Percentiles rank a stretch among this genome's conserved stretches.
These are phyloP conservation scores for Dionaea muscipula DNA, from an alignment of 179 eudicot species.

Conservation along the genomic window DNA sequence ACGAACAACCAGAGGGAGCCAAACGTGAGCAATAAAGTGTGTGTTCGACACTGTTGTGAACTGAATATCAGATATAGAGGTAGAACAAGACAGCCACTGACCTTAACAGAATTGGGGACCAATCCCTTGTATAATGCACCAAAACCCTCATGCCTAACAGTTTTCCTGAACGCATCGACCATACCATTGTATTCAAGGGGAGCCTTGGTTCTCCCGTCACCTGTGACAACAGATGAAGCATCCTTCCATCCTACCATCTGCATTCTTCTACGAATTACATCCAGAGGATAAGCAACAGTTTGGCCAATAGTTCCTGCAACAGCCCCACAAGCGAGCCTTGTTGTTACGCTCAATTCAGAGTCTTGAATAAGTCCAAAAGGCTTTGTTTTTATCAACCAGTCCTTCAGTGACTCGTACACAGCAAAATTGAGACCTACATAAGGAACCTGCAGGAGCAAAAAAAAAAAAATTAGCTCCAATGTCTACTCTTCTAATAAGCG, in stretches of 20 bases:
- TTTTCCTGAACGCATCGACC: conserved; percentile 85
- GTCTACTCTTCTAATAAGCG: too few species aligned
- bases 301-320: conserved; percentile 92
- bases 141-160: conserved; percentile 69
- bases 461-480: too few species aligned
- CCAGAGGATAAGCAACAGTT: conserved; percentile 89
- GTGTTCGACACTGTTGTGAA: too few species aligned
- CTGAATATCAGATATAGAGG: too few species aligned
- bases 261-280: conserved; percentile 90
- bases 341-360: conserved; percentile 52
- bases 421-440: conserved; percentile 96
- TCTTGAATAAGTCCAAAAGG: conserved; percentile 59
- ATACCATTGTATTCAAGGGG: conserved; percentile 70
- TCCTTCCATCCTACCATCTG: conserved; percentile 93
- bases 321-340: conserved; percentile 92
- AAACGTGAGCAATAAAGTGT: too few species aligned
- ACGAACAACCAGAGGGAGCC: too few species aligned
- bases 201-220: conserved; percentile 57
- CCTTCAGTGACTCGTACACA: conserved; percentile 83
- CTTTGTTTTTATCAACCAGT: conserved; percentile 56
- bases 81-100: too few species aligned
- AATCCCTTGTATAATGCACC: conserved; percentile 85
- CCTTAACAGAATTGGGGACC: conserved; percentile 94
- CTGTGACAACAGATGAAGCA: conserved; percentile 62
- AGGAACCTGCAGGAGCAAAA: conserved; percentile 42